phyloP scores from a whole-genome alignment of 2,329 filamentous ascomycete genomes.

The Achaetomium macrosporum region DNA sequence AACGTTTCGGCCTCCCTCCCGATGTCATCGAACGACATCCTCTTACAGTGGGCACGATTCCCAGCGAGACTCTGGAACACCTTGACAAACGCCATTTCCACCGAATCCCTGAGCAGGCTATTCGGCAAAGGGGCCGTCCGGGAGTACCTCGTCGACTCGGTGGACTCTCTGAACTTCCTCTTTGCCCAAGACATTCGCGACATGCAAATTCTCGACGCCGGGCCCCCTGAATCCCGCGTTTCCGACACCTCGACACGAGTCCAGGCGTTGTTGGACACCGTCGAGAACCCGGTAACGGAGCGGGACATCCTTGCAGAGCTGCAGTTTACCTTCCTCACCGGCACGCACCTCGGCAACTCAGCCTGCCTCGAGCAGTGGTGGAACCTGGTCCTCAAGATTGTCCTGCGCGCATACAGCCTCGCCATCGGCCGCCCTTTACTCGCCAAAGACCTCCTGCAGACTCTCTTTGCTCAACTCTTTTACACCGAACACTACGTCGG shows the following conservation, averaged over 20 bases:
- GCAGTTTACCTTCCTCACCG: conserved; percentile 54
- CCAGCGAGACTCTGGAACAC: conserved; percentile 43
- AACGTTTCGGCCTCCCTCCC: background rate
- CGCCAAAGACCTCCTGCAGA: conserved; percentile 41
- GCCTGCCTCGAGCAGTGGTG: conserved; percentile 59
- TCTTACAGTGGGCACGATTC: conserved; percentile 7
- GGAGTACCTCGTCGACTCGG: conserved; percentile 50
- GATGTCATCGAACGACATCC: background rate
- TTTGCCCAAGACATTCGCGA: conserved; percentile 43
- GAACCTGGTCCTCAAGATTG: conserved; percentile 45
- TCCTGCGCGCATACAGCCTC: conserved; percentile 47
- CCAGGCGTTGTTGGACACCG: conserved; percentile 32
- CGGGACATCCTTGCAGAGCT: conserved; percentile 52
- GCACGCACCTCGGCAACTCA: conserved; percentile 52
- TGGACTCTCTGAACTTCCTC: conserved; percentile 44
- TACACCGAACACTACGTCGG: conserved; percentile 45
- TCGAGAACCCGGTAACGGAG: conserved; percentile 24
- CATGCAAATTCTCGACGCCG: conserved; percentile 31
- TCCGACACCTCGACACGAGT: conserved; percentile 46
- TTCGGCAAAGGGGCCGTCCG: conserved; percentile 34
- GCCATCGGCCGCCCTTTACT: conserved; percentile 39
- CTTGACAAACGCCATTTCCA: conserved; percentile 45
- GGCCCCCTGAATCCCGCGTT: conserved; percentile 24
- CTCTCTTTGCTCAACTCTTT: conserved; percentile 49
- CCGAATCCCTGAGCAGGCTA: conserved; percentile 41